These are phyloP conservation scores for Rhizoctonia solani DNA, from an alignment of 1,284 basidiomycete species.

Conservation along the genomic window DNA sequence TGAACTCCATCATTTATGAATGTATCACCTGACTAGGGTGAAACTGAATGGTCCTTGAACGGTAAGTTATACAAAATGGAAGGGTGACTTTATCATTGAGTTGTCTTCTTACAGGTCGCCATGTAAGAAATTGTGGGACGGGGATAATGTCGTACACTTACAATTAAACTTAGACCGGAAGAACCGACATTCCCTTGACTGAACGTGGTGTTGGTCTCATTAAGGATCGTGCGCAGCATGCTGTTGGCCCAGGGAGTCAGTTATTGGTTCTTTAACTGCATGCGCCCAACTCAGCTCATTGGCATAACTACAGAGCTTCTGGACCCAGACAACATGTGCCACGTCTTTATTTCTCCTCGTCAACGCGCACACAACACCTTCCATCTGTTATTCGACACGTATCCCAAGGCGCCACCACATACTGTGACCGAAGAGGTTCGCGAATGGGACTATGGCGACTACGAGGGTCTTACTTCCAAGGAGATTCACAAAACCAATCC, in stretches of 20 bases:
- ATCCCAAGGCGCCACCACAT: conserved; percentile 57
- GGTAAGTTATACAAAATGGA: conserved; percentile 49
- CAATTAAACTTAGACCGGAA: conserved; percentile 68
- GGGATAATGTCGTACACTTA: not conserved
- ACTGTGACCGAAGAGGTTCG: conserved; percentile 65
- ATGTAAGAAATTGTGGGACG: conserved; percentile 54
- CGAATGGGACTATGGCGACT: conserved; percentile 92
- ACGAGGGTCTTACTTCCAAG: conserved; percentile 76
- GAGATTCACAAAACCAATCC: conserved; percentile 74
- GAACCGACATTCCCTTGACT: conserved; percentile 85
- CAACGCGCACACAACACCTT: conserved; percentile 83
- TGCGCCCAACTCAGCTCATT: not conserved
- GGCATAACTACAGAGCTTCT: conserved; percentile 79
- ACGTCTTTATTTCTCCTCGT: conserved; percentile 82
- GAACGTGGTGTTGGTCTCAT: conserved; percentile 77
- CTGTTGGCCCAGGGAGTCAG: conserved; percentile 80
- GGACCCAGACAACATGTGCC: conserved; percentile 77
- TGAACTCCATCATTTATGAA: not conserved
- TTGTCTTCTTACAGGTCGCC: conserved; percentile 54
- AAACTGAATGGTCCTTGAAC: conserved; percentile 93
- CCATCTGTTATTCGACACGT: conserved; percentile 72
- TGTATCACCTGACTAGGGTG: conserved; percentile 55
- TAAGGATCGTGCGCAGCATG: conserved; percentile 60
- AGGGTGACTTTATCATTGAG: not conserved
- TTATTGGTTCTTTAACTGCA: conserved; percentile 37